Evolutionary conservation across 768 basidiomycete species (phyloP).

Genomic region (Cystoderma amianthinum): DNA sequence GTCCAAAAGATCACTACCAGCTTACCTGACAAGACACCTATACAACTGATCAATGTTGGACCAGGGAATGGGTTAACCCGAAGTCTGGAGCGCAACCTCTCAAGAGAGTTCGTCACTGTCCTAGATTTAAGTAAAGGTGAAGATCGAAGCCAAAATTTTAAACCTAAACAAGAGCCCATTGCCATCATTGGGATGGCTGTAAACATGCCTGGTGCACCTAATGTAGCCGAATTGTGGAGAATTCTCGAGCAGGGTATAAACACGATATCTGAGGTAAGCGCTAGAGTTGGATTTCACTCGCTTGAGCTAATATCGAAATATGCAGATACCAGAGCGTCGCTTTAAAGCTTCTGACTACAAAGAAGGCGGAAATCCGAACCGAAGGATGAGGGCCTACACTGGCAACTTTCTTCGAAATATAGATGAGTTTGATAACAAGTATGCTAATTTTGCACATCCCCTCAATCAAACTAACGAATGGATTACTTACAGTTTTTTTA

Average conservation of each 20-base stretch:
- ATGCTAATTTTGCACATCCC: no score
- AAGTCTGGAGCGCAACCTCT: constrained; percentile 27
- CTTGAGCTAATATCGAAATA: background rate
- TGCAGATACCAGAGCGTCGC: constrained; percentile 55
- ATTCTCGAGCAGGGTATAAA: constrained; percentile 49
- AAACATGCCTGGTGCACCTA: constrained; percentile 47
- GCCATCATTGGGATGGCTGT: constrained; percentile 72
- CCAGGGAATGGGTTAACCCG: constrained; percentile 34
- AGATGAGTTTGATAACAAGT: constrained; percentile 58
- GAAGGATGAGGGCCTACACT: constrained; percentile 39
- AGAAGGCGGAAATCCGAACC: constrained; percentile 20
- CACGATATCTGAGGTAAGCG: constrained; percentile 47
- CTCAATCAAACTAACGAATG: no score
- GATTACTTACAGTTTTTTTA: no score
- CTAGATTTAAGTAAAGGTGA: constrained; percentile 18
- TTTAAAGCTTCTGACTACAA: constrained; percentile 41
- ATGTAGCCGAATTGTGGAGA: constrained; percentile 46
- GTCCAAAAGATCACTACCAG: constrained; percentile 18
- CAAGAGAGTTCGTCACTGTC: constrained; percentile 8
- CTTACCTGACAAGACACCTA: constrained; percentile 11
- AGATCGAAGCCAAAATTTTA: background rate
- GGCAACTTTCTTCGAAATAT: constrained; percentile 60
- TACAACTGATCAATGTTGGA: constrained; percentile 43
- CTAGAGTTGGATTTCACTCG: background rate
- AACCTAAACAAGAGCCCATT: constrained; percentile 32